These are phyloP conservation scores for Colletotrichum endophyticum DNA, from an alignment of 2,329 filamentous ascomycete species.

Conservation along the genomic window DNA sequence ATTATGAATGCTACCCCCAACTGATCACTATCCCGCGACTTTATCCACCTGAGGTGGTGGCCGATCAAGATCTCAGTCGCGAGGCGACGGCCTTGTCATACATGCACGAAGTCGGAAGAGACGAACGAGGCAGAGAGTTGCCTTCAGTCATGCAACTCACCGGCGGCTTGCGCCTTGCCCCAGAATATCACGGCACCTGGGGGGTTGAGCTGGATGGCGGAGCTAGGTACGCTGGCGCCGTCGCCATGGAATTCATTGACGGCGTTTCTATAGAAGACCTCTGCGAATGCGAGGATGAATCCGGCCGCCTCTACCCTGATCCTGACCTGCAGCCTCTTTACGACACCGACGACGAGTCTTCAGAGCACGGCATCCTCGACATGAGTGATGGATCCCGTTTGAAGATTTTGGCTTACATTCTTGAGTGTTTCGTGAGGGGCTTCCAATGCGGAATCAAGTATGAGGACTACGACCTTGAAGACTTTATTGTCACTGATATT, in stretches of 20 bases:
- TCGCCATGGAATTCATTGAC: neutral
- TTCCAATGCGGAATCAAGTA: fast-evolving
- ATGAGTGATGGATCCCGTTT: neutral
- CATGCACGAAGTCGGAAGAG: neutral
- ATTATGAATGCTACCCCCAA: fast-evolving
- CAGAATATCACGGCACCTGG: neutral
- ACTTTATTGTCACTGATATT: neutral
- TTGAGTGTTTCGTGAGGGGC: too few relatives aligned
- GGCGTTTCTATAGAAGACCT: neutral
- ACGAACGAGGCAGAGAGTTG: too few relatives aligned
- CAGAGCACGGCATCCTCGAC: neutral
- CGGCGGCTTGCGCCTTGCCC: neutral
- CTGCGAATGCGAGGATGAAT: neutral
- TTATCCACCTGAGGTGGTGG: neutral
- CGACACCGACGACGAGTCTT: fast-evolving
- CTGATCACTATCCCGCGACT: too few relatives aligned
- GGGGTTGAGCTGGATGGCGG: fast-evolving
- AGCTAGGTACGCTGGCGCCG: fast-evolving
- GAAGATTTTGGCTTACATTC: neutral
- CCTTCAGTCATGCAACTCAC: neutral
- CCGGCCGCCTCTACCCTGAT: fast-evolving
- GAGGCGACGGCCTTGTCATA: fast-evolving
- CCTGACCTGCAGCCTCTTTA: too few relatives aligned
- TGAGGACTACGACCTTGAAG: neutral
- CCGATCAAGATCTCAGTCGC: neutral